Base-by-base conservation (phyloP, 345 rosid species). In the Linum tenue region DNA sequence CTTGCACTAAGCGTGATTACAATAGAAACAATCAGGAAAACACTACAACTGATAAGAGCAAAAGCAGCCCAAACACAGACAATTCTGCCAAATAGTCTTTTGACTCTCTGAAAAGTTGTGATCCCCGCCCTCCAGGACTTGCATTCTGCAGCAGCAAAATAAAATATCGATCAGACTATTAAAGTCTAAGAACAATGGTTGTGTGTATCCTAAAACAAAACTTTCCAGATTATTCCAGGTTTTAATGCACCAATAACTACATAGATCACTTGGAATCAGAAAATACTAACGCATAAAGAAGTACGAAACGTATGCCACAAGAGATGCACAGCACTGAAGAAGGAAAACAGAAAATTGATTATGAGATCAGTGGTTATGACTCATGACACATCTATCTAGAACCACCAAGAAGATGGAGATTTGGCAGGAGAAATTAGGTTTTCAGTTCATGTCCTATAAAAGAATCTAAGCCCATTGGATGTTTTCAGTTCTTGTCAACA, bases 401-500 rank as follows among this genome's bases (percentile, higher is more conserved):
- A n/a, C n/a, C n/a, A n/a, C n/a, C n/a, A n/a, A n/a, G n/a, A n/a
- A n/a, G n/a, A n/a, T n/a, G n/a, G n/a, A n/a, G n/a, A n/a, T n/a
- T n/a, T n/a, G n/a, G n/a, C n/a, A n/a, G n/a, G n/a, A n/a, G n/a
- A n/a, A n/a, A n/a, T n/a, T n/a, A n/a, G n/a, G n/a, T n/a, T n/a
- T 6, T 7, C 51, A 3, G 3, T 48, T 48, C 53, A 2, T 70
- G 56, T 16, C 56, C 1, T 37, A 10, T 37, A 41, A 9, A 11
- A 36, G 12, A 38, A 70, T 43, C 10, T 7, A 50, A 48, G 39
- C 59, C 70, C 61, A 43, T 3, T 2, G 15, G 48, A 61, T 11
- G 37, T 67, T 64, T 66, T 68, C 83, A 91, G 96, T 53, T 77
- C 66, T 72, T 90, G 76, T 74, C 82, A 22, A 85, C 82, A 78